Evolutionary conservation across 179 eudicot species (phyloP), one percentile per base, ranked within the genome.

Genomic region (Silene noctiflora): DNA sequence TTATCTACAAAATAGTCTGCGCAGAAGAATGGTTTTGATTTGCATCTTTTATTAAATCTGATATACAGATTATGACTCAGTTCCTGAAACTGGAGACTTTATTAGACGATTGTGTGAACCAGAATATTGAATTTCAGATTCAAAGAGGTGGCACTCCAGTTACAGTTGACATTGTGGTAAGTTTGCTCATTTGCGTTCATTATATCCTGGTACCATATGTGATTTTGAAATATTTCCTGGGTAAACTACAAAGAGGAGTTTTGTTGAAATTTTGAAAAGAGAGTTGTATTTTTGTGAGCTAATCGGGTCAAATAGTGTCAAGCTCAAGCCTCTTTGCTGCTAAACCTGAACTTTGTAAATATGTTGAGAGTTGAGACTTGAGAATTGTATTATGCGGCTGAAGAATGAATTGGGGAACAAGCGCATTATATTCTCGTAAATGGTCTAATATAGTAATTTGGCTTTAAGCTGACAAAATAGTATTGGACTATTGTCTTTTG

Each of bases 91-190:
- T 96, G 84, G 99, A 96, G 86, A 91, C 85, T 72, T 74, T 91
- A 80, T 83, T 96, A 76, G 97, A 96, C 83, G 97, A 91, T 80
- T 83, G 87, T 84, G 98, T 96, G 66, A 83, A 80, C 78, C 84
- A 85, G 81, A 86, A 84, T 61, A 81, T 96, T 64, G 84, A 93
- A 81, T 79, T 96, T 77, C 91, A 91, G 79, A 85, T 96, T 83
- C 96, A 96, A 87, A 91, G 99, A 86, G 99, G 99, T 79, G 98
- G 98, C 72, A 81, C 87, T 70, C 85, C 89, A 19, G 84, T 91
- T 81, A 87, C 91, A 21, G 86, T 93, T 24, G 75, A 89, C 39
- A 67, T 96, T 82, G 55, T 31, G 89, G 99, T 93, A 70, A 84
- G 97, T 71, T 78, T 39, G 58, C 68, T 73, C 31, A 27, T 24